Percentiles rank a stretch among this genome's conserved stretches.
These are phyloP conservation scores for Agrostemma githago DNA, from an alignment of 148 eudicot genomes.

Conservation along the genomic window DNA sequence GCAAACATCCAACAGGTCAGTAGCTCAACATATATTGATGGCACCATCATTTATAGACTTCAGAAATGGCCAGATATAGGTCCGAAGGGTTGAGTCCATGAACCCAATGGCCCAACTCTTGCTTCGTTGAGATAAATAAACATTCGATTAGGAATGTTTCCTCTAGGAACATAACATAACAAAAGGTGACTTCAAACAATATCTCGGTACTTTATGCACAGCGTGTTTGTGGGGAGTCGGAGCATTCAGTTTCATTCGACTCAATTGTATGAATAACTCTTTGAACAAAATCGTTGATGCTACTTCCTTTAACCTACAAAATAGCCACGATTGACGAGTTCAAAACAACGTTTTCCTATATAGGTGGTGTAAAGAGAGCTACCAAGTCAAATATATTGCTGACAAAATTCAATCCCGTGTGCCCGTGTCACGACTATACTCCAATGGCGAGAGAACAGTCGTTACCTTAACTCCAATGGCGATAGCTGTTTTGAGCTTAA, in stretches of 20 bases:
- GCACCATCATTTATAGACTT: background rate
- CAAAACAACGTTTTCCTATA: too few species aligned
- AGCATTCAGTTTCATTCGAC: conserved; percentile 12
- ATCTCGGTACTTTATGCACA: background rate
- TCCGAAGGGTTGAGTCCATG: background rate
- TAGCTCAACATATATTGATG: background rate
- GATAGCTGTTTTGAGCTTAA: conserved; percentile 69
- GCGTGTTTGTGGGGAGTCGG: conserved; percentile 10
- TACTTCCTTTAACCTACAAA: conserved; percentile 51
- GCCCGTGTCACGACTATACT: too few species aligned
- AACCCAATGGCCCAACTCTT: background rate
- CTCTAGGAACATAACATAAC: background rate
- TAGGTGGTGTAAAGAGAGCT: too few species aligned
- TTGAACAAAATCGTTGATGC: conserved; percentile 44
- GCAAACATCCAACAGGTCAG: background rate
- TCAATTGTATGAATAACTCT: conserved; percentile 24
- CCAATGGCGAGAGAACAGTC: background rate
- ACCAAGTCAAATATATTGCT: too few species aligned
- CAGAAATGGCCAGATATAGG: background rate
- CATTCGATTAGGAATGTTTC: background rate
- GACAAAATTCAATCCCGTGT: too few species aligned
- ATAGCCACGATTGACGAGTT: background rate
- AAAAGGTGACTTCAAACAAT: conserved; percentile 1
- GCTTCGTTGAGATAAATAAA: background rate
- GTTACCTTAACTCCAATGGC: conserved; percentile 75